Base-by-base conservation (phyloP, 768 basidiomycete species). In the Leccinum broughii region DNA sequence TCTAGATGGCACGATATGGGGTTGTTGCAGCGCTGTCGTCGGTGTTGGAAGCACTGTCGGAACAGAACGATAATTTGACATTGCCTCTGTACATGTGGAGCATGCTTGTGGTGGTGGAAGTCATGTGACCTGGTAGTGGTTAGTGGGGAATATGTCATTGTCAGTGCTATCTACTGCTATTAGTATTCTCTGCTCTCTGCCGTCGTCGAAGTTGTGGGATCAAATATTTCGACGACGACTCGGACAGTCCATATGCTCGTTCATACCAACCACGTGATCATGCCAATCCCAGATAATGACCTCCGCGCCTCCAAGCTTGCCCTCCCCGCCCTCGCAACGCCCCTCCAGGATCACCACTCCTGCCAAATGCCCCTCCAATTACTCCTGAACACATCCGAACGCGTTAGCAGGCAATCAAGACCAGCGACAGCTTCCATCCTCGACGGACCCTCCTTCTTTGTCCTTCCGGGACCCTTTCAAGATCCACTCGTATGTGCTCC, bases 51-150 rank as follows among this genome's bases (percentile, higher is more conserved):
- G 97, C 94, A 15, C 75, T 95, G 58, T 93, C 93, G 20, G 89
- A 89, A 70, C 97, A 99, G 77, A 98, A 98, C 75, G 97, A 99
- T 76, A 99, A 99, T 76, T 80, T 99, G 65, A 93, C 92, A 46
- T 79, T 99, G 62, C 96, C 97, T n/a, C 77, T 98, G 75, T 98
- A 90, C 73, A 87, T 95, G 79, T 99, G 95, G 94, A 90, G 91
- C 70, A 80, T 93, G 77, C 78, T 94, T 35, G 87, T 88, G 34
- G 75, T 94, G 54, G 78, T 81, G 7, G 30, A 26, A 26, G 57
- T 71, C 69, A 72, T 59, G 68, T 69, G 68, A 69, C 65, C 44
- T 46, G 49, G 54, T 66, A 61, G 62, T 58, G 68, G 67, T 44
- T 66, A 68, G 54, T 46, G 58, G 64, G 67, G 66, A 62, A 59